Conservation (phyloP, 2,329 filamentous ascomycete species). For the Dendryphion nanum region DNA sequence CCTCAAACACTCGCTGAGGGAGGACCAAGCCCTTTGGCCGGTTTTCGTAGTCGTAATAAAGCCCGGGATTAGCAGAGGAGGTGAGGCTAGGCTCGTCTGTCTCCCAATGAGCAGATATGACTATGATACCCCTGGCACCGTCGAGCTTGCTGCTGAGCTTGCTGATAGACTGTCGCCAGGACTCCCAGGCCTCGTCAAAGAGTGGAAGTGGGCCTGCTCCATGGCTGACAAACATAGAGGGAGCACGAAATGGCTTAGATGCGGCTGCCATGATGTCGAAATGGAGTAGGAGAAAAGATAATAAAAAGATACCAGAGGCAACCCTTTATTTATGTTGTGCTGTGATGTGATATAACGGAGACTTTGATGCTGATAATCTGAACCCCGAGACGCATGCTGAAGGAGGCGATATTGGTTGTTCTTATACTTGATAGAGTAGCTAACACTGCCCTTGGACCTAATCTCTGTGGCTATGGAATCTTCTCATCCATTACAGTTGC, state of each 20-base stretch:
- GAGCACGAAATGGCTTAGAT: neutral
- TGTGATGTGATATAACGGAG: no score
- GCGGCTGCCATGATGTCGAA: neutral
- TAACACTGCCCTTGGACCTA: no score
- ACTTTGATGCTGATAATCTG: neutral
- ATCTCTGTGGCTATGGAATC: no score
- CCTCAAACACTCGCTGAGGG: neutral
- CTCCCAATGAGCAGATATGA: neutral
- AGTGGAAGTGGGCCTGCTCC: neutral
- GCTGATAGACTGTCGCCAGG: neutral
- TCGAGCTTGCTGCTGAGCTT: neutral
- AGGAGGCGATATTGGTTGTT: no score
- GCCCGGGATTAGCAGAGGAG: neutral
- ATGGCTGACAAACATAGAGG: neutral
- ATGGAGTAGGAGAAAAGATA: neutral
- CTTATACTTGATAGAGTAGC: no score
- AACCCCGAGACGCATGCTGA: neutral
- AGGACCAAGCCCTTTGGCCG: neutral
- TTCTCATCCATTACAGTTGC: no score
- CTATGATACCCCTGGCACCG: neutral
- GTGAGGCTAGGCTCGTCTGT: neutral
- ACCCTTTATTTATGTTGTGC: neutral
- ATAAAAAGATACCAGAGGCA: neutral
- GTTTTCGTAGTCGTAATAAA: constrained; percentile 1
- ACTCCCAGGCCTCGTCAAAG: neutral